Evolutionary conservation across 345 rosid species (phyloP), one percentile per base, ranked within the genome.

Genomic region (Linum usitatissimum): DNA sequence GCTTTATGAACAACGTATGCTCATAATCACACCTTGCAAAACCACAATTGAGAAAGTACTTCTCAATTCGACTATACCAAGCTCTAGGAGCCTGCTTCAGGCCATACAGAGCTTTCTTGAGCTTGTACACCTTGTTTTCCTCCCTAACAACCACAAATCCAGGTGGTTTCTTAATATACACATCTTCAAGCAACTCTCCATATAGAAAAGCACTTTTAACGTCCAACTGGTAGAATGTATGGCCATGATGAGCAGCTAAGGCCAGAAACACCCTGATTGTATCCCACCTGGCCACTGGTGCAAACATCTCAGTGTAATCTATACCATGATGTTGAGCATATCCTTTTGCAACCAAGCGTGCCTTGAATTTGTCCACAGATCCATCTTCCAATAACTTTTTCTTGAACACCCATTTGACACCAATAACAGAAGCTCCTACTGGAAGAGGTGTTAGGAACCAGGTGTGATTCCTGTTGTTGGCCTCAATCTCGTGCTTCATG

Each of bases 381-480:
- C 63, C 48, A 60, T 30, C 18, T 3, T 60, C 63, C 6, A 60
- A 36, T n/a, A 9, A 30, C 31, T 28, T 6, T 6, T 0, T 64
- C 31, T 64, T 53, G 20, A 31, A 64, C 49, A 64, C 60, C 67
- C 67, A 64, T 18, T 64, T 64, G 9, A 65, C 68, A 4, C 63
- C 62, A 18, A 65, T 38, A 2, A 5, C 9, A 12, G 18, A 56
- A 3, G 36, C 62, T 13, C 21, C 61, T 9, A 3, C 14, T 0
- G 68, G 68, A 34, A 56, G 9, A 2, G 10, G 0, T 7, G 31
- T 36, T 8, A 64, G 14, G 2, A 12, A 28, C 68, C 61, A 55
- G 3, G 49, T 65, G 13, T 39, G 5, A 17, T 65, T 65, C 18
- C 23, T 55, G 31, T 56, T 62, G 9, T 53, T 57, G 3, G 53